phyloP scores from a whole-genome alignment of 306 rosid species.

The Fragaria iinumae region DNA sequence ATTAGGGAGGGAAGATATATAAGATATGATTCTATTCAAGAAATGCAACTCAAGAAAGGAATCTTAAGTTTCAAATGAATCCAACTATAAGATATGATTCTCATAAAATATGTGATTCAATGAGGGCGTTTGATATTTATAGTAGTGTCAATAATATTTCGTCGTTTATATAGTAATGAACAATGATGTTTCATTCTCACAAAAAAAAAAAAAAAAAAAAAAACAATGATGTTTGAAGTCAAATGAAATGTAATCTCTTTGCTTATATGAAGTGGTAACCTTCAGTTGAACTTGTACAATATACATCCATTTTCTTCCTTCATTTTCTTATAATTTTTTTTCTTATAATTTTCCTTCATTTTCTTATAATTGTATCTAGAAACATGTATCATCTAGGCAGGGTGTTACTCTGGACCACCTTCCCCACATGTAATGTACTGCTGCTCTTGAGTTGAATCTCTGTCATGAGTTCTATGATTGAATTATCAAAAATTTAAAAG shows the following conservation, averaged over 20 bases:
- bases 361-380: not conserved
- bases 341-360: too few species aligned
- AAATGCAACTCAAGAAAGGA: slow-evolving; percentile 5
- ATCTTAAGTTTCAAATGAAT: slow-evolving; percentile 18
- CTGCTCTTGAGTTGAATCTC: not conserved
- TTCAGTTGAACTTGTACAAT: not conserved
- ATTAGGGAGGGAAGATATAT: not conserved
- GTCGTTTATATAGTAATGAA: not conserved
- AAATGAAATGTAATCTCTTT: slow-evolving; percentile 7
- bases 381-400: not conserved
- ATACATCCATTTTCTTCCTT: too few species aligned
- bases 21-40: not conserved
- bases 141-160: not conserved
- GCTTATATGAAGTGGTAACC: not conserved
- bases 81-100: slow-evolving; percentile 20
- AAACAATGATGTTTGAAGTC: not conserved
- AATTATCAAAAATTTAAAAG: not conserved
- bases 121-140: slow-evolving; percentile 11
- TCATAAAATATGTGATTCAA: slow-evolving; percentile 23
- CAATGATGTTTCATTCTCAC: too few species aligned
- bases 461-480: not conserved
- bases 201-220: too few species aligned
- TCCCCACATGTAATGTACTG: not conserved
- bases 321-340: not conserved
- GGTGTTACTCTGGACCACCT: not conserved